Evolutionary conservation across 2,329 filamentous ascomycete species (phyloP).

Genomic region (Neopestalotiopsis sp.): DNA sequence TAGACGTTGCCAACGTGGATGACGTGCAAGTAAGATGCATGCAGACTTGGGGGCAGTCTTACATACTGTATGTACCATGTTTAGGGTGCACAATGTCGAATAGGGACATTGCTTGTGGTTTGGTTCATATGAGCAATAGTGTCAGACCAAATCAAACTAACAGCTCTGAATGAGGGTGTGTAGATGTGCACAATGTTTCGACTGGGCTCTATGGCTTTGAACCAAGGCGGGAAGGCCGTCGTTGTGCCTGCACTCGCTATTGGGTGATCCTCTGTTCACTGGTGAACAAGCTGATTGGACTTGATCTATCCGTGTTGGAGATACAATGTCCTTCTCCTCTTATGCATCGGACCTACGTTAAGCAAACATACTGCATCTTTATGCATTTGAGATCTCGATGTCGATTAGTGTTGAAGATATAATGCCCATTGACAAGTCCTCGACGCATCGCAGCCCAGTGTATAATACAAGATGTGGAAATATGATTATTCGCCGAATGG

Average conservation of each 20-base stretch:
- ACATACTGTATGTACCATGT: background rate
- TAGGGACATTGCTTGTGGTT: background rate
- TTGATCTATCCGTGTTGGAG: background rate
- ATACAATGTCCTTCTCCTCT: background rate
- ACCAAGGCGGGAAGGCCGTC: conserved; percentile 8
- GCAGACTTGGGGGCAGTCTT: no score
- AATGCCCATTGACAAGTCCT: background rate
- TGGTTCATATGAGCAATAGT: conserved; percentile 1
- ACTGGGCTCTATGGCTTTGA: conserved; percentile 7
- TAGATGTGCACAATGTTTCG: background rate
- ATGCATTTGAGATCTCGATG: background rate
- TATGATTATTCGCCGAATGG: background rate
- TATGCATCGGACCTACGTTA: background rate
- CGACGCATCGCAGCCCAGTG: background rate
- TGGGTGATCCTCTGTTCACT: conserved; percentile 4
- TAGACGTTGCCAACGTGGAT: no score
- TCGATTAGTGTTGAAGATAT: background rate
- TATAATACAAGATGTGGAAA: background rate
- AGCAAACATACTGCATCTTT: background rate
- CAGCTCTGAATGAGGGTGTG: background rate
- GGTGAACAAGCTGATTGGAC: background rate
- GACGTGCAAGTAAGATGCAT: no score
- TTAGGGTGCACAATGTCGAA: background rate
- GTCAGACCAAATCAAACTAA: background rate
- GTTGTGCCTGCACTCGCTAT: conserved; percentile 4